Conservation (phyloP, 148 eudicot genomes). For the Cornus controversa region DNA sequence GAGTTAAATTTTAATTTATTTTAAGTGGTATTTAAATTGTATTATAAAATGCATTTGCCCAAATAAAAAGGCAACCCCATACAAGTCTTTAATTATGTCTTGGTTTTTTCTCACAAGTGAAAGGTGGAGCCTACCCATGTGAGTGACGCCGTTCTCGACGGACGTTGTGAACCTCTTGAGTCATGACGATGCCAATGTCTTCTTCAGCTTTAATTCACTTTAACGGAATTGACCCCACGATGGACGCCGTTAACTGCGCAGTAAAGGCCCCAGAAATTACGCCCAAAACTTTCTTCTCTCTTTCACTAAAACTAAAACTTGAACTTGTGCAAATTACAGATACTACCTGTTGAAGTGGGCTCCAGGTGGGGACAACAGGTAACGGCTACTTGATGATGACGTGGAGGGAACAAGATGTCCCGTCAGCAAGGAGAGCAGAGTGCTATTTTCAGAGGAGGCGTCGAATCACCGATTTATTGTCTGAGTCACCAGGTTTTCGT, state of each 20-base stretch:
- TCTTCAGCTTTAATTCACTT: neutral
- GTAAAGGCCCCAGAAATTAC: constrained; percentile 15
- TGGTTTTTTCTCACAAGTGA: no score
- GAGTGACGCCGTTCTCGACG: neutral
- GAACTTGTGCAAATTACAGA: no score
- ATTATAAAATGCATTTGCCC: no score
- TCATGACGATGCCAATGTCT: no score
- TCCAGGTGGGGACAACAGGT: neutral
- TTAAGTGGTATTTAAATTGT: no score
- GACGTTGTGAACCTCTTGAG: neutral
- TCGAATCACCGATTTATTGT: neutral
- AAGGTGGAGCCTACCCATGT: no score
- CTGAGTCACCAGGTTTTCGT: neutral
- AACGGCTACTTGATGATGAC: neutral
- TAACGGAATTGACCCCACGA: constrained; percentile 13
- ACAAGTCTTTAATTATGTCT: no score
- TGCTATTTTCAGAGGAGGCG: neutral
- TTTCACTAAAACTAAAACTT: no score
- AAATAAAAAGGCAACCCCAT: no score
- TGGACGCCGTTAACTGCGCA: constrained; percentile 20
- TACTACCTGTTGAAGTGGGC: no score
- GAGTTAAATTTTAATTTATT: no score
- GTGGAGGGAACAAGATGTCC: neutral
- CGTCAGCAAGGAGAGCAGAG: neutral
- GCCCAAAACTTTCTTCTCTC: neutral